phyloP scores from a whole-genome alignment of 345 rosid genomes.

The Xanthoceras sorbifolium region DNA sequence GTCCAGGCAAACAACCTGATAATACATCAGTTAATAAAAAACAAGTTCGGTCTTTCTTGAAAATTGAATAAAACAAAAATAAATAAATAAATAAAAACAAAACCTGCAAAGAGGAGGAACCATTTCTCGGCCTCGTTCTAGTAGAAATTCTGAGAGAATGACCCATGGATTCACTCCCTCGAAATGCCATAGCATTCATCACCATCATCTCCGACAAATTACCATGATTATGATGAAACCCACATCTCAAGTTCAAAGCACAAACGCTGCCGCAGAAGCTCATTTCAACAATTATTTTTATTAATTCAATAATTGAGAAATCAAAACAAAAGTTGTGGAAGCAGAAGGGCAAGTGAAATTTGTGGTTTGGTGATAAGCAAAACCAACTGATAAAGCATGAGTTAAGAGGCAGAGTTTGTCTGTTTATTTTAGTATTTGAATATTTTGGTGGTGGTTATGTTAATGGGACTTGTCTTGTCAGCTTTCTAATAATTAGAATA shows the following conservation, averaged over 20 bases:
- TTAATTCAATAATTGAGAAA: no score
- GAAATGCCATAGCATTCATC: no score
- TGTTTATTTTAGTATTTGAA: no score
- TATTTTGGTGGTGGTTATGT: neutral
- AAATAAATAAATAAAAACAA: neutral
- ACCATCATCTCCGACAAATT: no score
- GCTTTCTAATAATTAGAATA: neutral
- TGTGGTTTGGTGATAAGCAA: no score
- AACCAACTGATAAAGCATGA: no score
- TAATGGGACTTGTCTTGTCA: neutral
- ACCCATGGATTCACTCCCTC: constrained; percentile 50
- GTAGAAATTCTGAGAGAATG: constrained; percentile 36
- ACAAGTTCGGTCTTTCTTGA: neutral
- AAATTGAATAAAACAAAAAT: neutral
- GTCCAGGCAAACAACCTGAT: constrained; percentile 88
- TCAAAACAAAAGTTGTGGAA: no score
- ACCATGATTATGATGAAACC: constrained; percentile 11
- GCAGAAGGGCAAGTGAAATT: no score
- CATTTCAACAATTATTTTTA: neutral
- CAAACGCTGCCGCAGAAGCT: constrained; percentile 9
- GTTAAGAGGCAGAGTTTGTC: no score
- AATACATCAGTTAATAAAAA: constrained; percentile 3
- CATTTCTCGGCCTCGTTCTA: constrained; percentile 39
- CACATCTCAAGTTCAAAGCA: constrained; percentile 11
- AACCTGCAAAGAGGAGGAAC: constrained; percentile 56